Conservation (phyloP, 768 basidiomycete species). For the Amanita phalloides region DNA sequence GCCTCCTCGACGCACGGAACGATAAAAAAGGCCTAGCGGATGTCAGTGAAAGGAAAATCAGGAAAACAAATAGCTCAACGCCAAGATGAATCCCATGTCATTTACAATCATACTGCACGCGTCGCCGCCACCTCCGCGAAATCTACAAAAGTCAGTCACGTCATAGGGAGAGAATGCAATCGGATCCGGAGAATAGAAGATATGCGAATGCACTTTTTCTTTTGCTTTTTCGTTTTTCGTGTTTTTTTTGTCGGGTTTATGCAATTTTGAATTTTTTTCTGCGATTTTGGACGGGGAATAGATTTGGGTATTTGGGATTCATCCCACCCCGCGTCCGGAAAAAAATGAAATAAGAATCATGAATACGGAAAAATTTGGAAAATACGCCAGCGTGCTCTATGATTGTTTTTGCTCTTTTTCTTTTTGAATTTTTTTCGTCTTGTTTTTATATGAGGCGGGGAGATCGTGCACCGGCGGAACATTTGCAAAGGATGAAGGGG, state of each 20-base stretch:
- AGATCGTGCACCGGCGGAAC: not conserved
- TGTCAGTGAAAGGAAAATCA: not conserved
- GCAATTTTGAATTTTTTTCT: not conserved
- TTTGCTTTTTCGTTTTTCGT: not conserved
- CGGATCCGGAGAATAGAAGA: not conserved
- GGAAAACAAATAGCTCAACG: not conserved
- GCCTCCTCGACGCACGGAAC: not conserved
- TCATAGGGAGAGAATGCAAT: not conserved
- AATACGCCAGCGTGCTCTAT: not conserved
- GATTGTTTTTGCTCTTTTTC: not conserved
- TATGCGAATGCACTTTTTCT: not conserved
- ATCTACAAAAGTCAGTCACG: not conserved
- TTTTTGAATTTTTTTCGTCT: not conserved
- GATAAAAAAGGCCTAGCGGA: not conserved
- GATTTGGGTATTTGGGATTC: not conserved
- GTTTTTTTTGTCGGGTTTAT: not conserved
- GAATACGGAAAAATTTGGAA: not conserved
- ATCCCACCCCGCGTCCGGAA: not conserved
- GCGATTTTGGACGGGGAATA: not conserved
- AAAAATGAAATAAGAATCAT: not conserved
- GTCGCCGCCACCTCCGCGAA: not conserved
- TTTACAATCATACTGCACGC: not conserved
- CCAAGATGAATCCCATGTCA: not conserved
- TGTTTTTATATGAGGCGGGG: not conserved
- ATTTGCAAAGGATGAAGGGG: no score